Evolutionary conservation across 306 rosid genomes (phyloP), one percentile per base, ranked within the genome.

Genomic region (Cicer pinnatifidum): DNA sequence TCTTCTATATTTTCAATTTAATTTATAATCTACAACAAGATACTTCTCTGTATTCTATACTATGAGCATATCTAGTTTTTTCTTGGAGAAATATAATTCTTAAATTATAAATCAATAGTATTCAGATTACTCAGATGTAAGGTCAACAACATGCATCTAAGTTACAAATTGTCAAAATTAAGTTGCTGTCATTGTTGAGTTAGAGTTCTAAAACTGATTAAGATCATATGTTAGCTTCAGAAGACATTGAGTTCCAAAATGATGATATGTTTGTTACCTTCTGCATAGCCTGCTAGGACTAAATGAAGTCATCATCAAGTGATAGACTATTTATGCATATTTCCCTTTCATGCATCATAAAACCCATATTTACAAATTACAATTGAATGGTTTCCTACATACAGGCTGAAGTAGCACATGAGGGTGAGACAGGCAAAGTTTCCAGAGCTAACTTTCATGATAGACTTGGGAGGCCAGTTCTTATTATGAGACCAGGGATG

Each of bases 381-480:
- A 40, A 60, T 73, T 78, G 37, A 68, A 58, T 59, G 39, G 62
- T 33, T 65, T 50, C 17, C 35, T 58, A 3, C 63, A 15, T 64
- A 58, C 84, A 94, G 98, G 79, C 77, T 80, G 92, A 91, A 79
- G 86, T 94, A 47, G 97, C 96, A 40, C 95, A 91, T 50, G 98
- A 91, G 83, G 96, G 98, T 23, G 97, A 85, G 82, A 94, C 97
- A 0, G 98, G 98, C 3, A 94, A 94, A 86, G 94, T 80, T 11
- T 94, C 83, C 5, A 85, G 88, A 81, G 92, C 97, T 43, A 87
- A 83, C 53, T 91, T 94, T 79, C 92, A 57, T 10, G 98, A 94
- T 69, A 88, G 82, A 60, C 79, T 52, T 45, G 97, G 98, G 35
- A 87, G 98, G 80, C 71, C 95, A 3, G 98, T 91, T 80, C 97